Evolutionary conservation across 176 grass and related monocot species (phyloP).

Genomic region (Musa schizocarpa): DNA sequence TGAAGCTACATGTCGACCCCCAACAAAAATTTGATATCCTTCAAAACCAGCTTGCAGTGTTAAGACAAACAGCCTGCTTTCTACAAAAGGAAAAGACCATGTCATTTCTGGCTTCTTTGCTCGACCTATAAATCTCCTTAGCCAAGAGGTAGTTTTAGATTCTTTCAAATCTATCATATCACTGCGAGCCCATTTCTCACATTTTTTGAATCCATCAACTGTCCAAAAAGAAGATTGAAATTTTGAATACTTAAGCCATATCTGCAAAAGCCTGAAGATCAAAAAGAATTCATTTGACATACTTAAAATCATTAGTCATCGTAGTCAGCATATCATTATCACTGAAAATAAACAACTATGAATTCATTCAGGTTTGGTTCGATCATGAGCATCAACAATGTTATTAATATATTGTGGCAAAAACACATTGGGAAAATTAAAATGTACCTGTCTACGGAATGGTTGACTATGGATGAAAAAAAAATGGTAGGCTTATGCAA

Average conservation of each 20-base stretch:
- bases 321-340: slow-evolving; percentile 5
- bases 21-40: slow-evolving; percentile 89
- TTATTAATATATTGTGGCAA: too few relatives aligned
- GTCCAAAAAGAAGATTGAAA: slow-evolving; percentile 33
- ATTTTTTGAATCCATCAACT: slow-evolving; percentile 98
- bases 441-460: background rate
- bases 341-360: background rate
- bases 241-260: slow-evolving; percentile 16
- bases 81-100: slow-evolving; percentile 91
- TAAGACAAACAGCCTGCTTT: slow-evolving; percentile 84
- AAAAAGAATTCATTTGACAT: background rate
- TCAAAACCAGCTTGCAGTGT: slow-evolving; percentile 96
- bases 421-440: background rate
- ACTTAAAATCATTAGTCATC: slow-evolving; percentile 1
- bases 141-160: slow-evolving; percentile 86
- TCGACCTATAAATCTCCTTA: slow-evolving; percentile 95
- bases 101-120: slow-evolving; percentile 92
- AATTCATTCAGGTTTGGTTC: background rate
- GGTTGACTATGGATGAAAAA: too few relatives aligned
- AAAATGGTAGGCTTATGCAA: background rate
- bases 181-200: slow-evolving; percentile 87
- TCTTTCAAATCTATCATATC: slow-evolving; percentile 77
- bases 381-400: too few relatives aligned
- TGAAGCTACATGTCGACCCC: slow-evolving; percentile 82
- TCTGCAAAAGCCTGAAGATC: background rate